phyloP scores from a whole-genome alignment of 2,329 filamentous ascomycete genomes.

The Trichoderma asperellum region DNA sequence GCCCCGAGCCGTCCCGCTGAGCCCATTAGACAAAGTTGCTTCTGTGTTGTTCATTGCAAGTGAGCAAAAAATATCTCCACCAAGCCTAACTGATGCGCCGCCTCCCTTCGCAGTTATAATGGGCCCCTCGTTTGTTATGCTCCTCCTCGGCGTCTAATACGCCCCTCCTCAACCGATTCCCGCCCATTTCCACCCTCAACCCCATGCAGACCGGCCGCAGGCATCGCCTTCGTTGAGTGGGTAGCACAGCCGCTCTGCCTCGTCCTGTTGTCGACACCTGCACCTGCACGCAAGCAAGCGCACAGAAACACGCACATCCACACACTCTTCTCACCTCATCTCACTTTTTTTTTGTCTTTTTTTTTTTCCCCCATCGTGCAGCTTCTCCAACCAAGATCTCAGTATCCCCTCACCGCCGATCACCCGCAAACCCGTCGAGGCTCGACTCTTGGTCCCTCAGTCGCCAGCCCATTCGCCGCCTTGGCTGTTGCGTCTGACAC shows the following conservation, averaged over 20 bases:
- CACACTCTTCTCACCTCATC: slow-evolving; percentile 9
- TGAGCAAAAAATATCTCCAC: background rate
- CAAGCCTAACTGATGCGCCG: background rate
- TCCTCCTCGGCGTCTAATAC: slow-evolving; percentile 1
- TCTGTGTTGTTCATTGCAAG: slow-evolving; percentile 14
- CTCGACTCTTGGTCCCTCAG: background rate
- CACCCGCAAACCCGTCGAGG: slow-evolving; percentile 27
- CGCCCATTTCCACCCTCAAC: background rate
- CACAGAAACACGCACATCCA: slow-evolving; percentile 20
- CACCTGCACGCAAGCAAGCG: background rate
- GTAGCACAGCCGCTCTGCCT: slow-evolving; percentile 22
- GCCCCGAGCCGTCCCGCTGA: slow-evolving; percentile 17
- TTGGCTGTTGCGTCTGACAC: background rate
- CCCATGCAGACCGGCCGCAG: background rate
- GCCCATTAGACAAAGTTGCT: slow-evolving; percentile 5
- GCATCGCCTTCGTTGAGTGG: slow-evolving; percentile 13
- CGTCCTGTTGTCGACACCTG: slow-evolving; percentile 6
- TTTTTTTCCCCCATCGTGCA: background rate
- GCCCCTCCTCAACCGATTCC: background rate
- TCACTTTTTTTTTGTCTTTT: background rate
- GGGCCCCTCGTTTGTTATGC: background rate
- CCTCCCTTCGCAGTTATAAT: background rate
- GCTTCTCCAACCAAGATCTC: slow-evolving; percentile 26
- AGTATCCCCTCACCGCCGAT: slow-evolving; percentile 30
- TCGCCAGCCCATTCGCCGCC: slow-evolving; percentile 11